Base-by-base conservation (phyloP, 805 yeast genomes). In the Metschnikowia bowlesiae region DNA sequence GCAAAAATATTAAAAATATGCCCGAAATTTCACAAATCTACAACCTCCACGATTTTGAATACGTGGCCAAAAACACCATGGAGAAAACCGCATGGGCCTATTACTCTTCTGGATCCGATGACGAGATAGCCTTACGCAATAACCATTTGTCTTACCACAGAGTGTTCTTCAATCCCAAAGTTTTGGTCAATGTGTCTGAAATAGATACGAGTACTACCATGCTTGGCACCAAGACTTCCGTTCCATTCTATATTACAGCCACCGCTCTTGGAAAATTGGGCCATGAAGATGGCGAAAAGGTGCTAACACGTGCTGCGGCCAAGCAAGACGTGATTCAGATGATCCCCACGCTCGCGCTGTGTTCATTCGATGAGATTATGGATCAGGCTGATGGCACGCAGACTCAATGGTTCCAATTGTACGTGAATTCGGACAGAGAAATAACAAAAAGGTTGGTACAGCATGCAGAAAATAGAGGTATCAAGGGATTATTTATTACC, bases 71-170 rank as follows among this genome's bases (percentile, higher is more conserved):
- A 46, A 79, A 83, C 52, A 85, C 88, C 33, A 73, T 92, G 75
- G 79, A 88, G 31, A 82, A 81, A 49, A 79, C 66, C 14, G 97
- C 94, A 0, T 88, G 97, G 95, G 94, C 94, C 11, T 92, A 92
- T 57, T 75, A 65, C 52, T 67, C 73, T 1, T 75, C 81, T 7
- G 83, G 80, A 6, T 66, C 80, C 28, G 79, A 76, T 47, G 83
- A 79, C 61, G 76, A 78, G 56, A 61, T 73, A 39, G 65, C 82
- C 1, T 60, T 76, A 48, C 54, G 70, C 44, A 76, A 73, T 55
- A 79, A 79, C 58, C 71, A 70, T 48, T 55, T 64, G 37, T 73
- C 78, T 13, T 79, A 62, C 57, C 58, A 63, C 36, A 62, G 73
- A 47, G 69, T 78, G 16, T 71, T 69, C 49, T 74, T 80, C 57